These are phyloP conservation scores for Candida vartiovaarae DNA, from an alignment of 805 yeast species.

Conservation along the genomic window DNA sequence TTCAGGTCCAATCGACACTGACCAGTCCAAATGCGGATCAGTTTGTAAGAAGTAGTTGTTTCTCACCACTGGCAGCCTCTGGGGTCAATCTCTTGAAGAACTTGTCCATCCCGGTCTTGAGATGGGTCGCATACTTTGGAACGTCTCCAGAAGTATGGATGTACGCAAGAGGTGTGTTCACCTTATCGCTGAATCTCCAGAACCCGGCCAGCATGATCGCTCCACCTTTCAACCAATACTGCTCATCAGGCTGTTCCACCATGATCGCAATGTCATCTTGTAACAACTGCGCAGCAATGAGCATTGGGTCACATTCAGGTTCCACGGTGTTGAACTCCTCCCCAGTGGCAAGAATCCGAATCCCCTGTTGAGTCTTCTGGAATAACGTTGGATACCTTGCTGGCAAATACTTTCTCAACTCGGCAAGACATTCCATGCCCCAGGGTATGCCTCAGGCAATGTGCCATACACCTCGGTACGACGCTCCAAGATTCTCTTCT, in stretches of 20 bases:
- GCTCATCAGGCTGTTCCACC: conserved; percentile 53
- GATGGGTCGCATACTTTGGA: conserved; percentile 53
- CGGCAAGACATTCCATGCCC: conserved; percentile 48
- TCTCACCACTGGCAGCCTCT: conserved; percentile 59
- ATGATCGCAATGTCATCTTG: conserved; percentile 67
- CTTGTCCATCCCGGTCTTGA: conserved; percentile 58
- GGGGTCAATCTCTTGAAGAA: conserved; percentile 50
- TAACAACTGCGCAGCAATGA: conserved; percentile 46
- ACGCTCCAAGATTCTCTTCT: conserved; percentile 39
- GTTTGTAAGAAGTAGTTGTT: conserved; percentile 63
- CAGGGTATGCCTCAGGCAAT: conserved; percentile 41
- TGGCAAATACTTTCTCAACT: conserved; percentile 47
- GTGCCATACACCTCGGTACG: conserved; percentile 44
- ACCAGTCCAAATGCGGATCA: conserved; percentile 59
- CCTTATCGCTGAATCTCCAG: conserved; percentile 60
- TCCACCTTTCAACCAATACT: conserved; percentile 51
- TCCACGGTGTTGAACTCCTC: conserved; percentile 35
- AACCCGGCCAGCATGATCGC: conserved; percentile 61
- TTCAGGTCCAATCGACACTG: conserved; percentile 55
- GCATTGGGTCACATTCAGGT: conserved; percentile 46
- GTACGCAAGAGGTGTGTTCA: conserved; percentile 43
- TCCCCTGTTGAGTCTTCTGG: conserved; percentile 13
- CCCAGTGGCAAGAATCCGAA: conserved; percentile 41
- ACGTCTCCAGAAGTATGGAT: conserved; percentile 66
- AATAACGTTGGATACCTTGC: conserved; percentile 52